Evolutionary conservation across 148 eudicot genomes (phyloP).

Genomic region (Cornus florida): DNA sequence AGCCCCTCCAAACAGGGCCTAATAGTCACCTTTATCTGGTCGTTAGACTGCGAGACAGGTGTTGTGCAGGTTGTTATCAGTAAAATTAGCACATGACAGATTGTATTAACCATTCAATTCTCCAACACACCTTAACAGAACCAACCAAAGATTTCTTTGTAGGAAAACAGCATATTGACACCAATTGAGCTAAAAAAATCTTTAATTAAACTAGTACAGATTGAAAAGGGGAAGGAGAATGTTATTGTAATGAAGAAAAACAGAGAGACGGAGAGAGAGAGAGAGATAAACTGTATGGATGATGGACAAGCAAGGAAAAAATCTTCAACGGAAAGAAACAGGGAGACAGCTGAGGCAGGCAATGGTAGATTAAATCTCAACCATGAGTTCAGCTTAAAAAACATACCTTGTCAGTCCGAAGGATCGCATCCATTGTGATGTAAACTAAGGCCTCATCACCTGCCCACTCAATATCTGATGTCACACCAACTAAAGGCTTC

Average conservation of each 20-base stretch:
- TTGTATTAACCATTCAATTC: not conserved
- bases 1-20: too few species aligned
- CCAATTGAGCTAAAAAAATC: not conserved
- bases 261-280: not conserved
- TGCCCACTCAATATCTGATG: conserved; percentile 76
- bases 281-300: not conserved
- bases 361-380: not conserved
- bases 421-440: conserved; percentile 79
- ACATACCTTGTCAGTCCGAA: conserved; percentile 87
- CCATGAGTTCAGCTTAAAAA: not conserved
- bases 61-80: not conserved
- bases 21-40: not conserved
- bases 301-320: too few species aligned
- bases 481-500: conserved; percentile 66
- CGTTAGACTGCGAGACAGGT: not conserved
- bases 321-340: not conserved
- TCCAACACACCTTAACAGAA: not conserved
- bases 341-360: not conserved
- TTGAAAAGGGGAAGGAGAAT: not conserved
- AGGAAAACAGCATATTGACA: not conserved
- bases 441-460: conserved; percentile 79
- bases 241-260: not conserved
- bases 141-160: not conserved
- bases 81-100: not conserved
- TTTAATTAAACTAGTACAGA: not conserved